A percentile compares a stretch with the other conserved stretches of the same genome.
These are phyloP conservation scores for Amanita rimosa DNA, from an alignment of 768 basidiomycete genomes.

Conservation along the genomic window DNA sequence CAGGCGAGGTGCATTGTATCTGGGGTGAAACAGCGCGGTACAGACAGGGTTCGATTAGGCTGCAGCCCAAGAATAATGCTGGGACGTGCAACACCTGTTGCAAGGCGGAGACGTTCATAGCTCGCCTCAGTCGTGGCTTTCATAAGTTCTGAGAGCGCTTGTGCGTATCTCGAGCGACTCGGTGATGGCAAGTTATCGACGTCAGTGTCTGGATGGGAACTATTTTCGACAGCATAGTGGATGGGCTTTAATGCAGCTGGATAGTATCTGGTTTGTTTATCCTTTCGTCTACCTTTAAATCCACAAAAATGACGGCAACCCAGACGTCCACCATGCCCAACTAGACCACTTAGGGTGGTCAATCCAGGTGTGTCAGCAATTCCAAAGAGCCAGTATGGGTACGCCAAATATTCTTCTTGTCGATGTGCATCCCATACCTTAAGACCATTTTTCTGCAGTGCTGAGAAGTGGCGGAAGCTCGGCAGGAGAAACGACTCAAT, in stretches of 20 bases:
- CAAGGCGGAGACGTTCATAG: slow-evolving; percentile 16
- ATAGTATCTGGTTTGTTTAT: not conserved
- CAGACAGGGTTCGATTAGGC: slow-evolving; percentile 9
- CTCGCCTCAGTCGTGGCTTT: not conserved
- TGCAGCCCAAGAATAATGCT: slow-evolving; percentile 27
- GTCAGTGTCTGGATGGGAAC: not conserved
- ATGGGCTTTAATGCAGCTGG: not conserved
- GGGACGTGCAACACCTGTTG: slow-evolving; percentile 24
- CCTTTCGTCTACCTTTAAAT: too few species aligned
- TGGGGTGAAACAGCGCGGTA: slow-evolving; percentile 23
- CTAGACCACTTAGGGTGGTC: not conserved
- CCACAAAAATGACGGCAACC: too few species aligned
- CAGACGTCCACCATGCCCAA: not conserved
- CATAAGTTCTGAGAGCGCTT: not conserved
- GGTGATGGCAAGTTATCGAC: not conserved
- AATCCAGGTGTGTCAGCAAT: too few species aligned
- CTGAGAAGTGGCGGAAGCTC: too few species aligned
- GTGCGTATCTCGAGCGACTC: not conserved
- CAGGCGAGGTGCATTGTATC: slow-evolving; percentile 32
- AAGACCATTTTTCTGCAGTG: too few species aligned
- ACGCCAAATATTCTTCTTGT: too few species aligned
- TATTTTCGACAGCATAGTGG: not conserved
- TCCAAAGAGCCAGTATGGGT: too few species aligned
- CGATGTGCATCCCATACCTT: too few species aligned
- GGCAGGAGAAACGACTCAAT: too few species aligned